Evolutionary conservation across 768 basidiomycete genomes (phyloP).

Genomic region (Piloderma croceum): DNA sequence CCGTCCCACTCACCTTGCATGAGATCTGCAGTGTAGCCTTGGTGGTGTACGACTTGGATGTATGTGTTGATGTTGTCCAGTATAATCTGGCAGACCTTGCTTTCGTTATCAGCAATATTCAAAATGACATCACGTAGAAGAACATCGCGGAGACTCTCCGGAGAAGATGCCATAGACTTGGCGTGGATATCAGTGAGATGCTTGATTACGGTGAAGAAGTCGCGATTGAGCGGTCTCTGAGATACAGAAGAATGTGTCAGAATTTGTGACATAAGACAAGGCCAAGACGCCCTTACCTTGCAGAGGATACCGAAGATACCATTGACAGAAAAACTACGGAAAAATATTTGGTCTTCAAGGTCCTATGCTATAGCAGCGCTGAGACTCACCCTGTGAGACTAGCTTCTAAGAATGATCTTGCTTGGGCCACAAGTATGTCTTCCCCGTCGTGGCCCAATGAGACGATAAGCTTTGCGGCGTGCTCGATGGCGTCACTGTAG

Average conservation of each 20-base stretch:
- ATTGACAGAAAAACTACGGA: constrained; percentile 45
- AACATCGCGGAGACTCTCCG: constrained; percentile 37
- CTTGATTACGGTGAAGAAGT: constrained; percentile 51
- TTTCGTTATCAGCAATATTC: constrained; percentile 46
- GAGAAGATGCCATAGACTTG: constrained; percentile 21
- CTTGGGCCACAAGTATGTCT: constrained; percentile 54
- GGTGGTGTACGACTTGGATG: constrained; percentile 52
- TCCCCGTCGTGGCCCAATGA: constrained; percentile 46
- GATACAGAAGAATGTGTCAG: constrained; percentile 2
- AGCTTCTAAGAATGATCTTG: constrained; percentile 46
- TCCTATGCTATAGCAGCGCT: too few species aligned
- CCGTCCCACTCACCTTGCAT: constrained; percentile 50
- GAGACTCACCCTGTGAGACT: constrained; percentile 51
- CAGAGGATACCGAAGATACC: constrained; percentile 55
- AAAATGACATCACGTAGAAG: constrained; percentile 53
- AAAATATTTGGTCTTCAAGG: too few species aligned
- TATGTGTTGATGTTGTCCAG: constrained; percentile 53
- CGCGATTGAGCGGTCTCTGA: constrained; percentile 41
- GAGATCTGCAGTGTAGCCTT: constrained; percentile 46
- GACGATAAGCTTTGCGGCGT: constrained; percentile 41
- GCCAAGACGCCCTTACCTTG: constrained; percentile 46
- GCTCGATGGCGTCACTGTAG: constrained; percentile 32
- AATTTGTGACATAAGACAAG: too few species aligned
- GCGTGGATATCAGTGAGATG: constrained; percentile 38
- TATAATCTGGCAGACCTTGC: constrained; percentile 43